A percentile compares a stretch with the other conserved stretches of the same genome.
These are phyloP conservation scores for Vitis hybrid DNA, from an alignment of 177 flowering plant genomes.

Conservation along the genomic window DNA sequence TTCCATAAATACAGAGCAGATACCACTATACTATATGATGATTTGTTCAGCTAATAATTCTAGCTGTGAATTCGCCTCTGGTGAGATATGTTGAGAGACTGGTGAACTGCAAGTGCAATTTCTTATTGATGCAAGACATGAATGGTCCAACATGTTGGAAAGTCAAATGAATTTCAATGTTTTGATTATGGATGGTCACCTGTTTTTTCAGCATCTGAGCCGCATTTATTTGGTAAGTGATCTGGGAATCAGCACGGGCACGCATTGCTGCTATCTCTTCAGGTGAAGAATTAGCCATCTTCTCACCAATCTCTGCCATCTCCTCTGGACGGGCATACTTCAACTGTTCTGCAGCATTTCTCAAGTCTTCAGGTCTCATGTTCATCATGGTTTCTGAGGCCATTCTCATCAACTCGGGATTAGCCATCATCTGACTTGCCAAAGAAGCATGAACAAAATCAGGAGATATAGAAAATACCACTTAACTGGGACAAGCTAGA, in stretches of 20 bases:
- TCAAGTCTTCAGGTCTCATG: conserved; percentile 82
- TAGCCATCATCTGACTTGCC: conserved; percentile 88
- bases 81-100: background rate
- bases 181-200: conserved; percentile 30
- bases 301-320: conserved; percentile 82
- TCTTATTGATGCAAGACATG: background rate
- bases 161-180: background rate
- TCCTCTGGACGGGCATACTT: conserved; percentile 83
- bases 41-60: background rate
- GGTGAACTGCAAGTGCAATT: background rate
- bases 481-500: background rate
- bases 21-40: background rate
- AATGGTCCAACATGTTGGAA: background rate
- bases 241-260: conserved; percentile 68
- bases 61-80: background rate
- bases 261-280: conserved; percentile 85
- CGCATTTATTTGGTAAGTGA: conserved; percentile 65
- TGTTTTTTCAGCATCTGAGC: conserved; percentile 85
- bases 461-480: background rate
- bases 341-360: conserved; percentile 81
- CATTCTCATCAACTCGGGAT: conserved; percentile 87
- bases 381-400: conserved; percentile 91
- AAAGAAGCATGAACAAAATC: conserved; percentile 1
- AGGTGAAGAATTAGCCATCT: conserved; percentile 83
- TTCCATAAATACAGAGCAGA: background rate